These are phyloP conservation scores for Primulina eburnea DNA, from an alignment of 257 asterid genomes.

Conservation along the genomic window DNA sequence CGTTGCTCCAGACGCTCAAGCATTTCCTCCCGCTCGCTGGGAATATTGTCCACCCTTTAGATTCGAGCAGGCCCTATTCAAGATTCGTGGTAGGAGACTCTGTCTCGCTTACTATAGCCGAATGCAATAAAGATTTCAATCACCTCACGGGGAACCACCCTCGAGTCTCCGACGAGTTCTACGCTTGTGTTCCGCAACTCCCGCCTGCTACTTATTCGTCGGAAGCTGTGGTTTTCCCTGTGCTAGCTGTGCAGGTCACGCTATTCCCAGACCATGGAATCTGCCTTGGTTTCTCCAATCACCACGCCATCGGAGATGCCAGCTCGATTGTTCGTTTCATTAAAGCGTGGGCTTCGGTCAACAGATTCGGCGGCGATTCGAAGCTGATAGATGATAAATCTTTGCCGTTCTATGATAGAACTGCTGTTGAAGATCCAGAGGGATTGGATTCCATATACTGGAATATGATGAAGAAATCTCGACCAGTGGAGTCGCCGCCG, in stretches of 20 bases:
- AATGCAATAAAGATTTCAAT: conserved; percentile 28
- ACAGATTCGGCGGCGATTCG: conserved; percentile 31
- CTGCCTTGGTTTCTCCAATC: conserved; percentile 38
- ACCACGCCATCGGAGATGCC: conserved; percentile 49
- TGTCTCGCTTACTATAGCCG: conserved; percentile 36
- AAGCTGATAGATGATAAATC: conserved; percentile 24
- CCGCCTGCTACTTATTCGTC: conserved; percentile 24
- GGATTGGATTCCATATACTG: conserved; percentile 36
- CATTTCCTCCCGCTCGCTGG: conserved; percentile 54
- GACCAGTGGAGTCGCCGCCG: conserved; percentile 31
- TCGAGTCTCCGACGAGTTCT: conserved; percentile 28
- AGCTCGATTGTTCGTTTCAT: conserved; percentile 38
- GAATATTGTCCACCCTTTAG: conserved; percentile 29
- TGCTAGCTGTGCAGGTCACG: conserved; percentile 44
- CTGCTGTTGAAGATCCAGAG: conserved; percentile 34
- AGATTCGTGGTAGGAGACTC: conserved; percentile 39
- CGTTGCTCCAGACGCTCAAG: conserved; percentile 45
- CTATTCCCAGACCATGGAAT: conserved; percentile 41
- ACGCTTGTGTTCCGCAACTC: conserved; percentile 37
- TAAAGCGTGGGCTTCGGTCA: conserved; percentile 44
- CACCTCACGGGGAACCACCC: conserved; percentile 35
- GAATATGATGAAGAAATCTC: conserved; percentile 27
- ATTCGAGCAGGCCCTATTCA: conserved; percentile 28
- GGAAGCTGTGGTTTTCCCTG: conserved; percentile 23
- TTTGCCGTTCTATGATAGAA: conserved; percentile 35